Percentiles rank a stretch among this genome's conserved stretches.
Evolutionary conservation across 2,329 filamentous ascomycete species (phyloP).

Genomic region (Trichoderma sp.): DNA sequence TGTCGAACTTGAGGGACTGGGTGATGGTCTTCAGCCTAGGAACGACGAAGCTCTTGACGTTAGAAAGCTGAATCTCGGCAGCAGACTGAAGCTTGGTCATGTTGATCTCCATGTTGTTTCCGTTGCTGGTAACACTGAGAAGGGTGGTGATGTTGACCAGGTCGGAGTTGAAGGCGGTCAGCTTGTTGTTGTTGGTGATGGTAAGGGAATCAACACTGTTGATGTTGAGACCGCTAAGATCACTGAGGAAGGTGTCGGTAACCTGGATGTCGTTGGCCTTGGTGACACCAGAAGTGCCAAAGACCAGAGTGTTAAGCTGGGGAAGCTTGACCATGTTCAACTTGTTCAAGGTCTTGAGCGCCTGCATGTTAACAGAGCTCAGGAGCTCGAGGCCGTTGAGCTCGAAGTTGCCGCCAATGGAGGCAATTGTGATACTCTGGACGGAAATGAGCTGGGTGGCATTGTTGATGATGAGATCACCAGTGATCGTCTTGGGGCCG

Average conservation of each 20-base stretch:
- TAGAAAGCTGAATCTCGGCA: constrained; percentile 57
- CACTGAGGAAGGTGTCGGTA: constrained; percentile 79
- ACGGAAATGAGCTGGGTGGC: constrained; percentile 59
- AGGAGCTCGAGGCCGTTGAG: constrained; percentile 69
- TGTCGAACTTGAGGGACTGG: constrained; percentile 80
- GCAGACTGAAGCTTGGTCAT: constrained; percentile 74
- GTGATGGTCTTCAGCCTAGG: constrained; percentile 72
- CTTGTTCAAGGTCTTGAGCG: constrained; percentile 61
- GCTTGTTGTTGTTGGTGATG: constrained; percentile 86
- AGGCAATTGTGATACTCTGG: constrained; percentile 56
- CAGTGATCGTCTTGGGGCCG: constrained; percentile 56
- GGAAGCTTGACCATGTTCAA: constrained; percentile 74
- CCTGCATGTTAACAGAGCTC: constrained; percentile 62
- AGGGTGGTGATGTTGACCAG: constrained; percentile 70
- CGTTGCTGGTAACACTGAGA: constrained; percentile 79
- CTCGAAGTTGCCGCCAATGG: constrained; percentile 68
- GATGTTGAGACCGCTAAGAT: constrained; percentile 78
- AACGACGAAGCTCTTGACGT: constrained; percentile 70
- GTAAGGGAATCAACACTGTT: constrained; percentile 68
- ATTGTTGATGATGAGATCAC: constrained; percentile 62
- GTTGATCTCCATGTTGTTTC: constrained; percentile 64
- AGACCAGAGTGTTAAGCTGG: constrained; percentile 48
- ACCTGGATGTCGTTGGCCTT: constrained; percentile 69
- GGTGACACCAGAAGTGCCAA: constrained; percentile 58
- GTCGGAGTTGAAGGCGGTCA: constrained; percentile 73